Percentiles rank a stretch among this genome's conserved stretches.
These are phyloP conservation scores for Diplodia corticola DNA, from an alignment of 2,329 filamentous ascomycete species.

Conservation along the genomic window DNA sequence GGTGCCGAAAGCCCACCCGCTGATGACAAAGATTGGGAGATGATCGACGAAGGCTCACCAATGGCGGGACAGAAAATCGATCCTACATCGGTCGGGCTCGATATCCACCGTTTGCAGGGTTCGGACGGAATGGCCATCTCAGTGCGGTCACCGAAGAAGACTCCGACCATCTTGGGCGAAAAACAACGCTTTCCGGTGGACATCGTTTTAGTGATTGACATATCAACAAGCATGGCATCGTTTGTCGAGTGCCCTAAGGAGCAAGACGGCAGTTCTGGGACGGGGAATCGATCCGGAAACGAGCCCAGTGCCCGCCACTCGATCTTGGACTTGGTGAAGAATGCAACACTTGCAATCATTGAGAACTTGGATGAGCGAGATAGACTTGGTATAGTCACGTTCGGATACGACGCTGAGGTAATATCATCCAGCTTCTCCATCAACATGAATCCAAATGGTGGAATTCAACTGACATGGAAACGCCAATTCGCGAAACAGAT, in stretches of 20 bases:
- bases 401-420: constrained; percentile 45
- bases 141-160: constrained; percentile 48
- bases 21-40: background rate
- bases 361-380: constrained; percentile 58
- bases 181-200: constrained; percentile 52
- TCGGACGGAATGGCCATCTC: constrained; percentile 49
- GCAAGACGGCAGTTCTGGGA: constrained; percentile 23
- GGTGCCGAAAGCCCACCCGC: background rate
- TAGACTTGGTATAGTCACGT: constrained; percentile 60
- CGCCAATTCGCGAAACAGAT: background rate
- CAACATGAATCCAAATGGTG: background rate
- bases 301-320: constrained; percentile 50
- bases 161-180: constrained; percentile 26
- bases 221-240: constrained; percentile 58
- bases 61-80: background rate
- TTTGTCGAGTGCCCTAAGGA: constrained; percentile 49
- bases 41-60: background rate
- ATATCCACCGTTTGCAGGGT: constrained; percentile 23
- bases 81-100: background rate
- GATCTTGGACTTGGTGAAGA: constrained; percentile 61
- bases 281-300: constrained; percentile 31
- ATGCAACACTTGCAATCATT: constrained; percentile 60
- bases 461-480: background rate
- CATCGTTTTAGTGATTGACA: constrained; percentile 63
- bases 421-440: background rate